Percentiles rank a stretch among this genome's conserved stretches.
Conservation (phyloP, 164 flowering plant genomes). For the Macadamia tetraphylla region DNA sequence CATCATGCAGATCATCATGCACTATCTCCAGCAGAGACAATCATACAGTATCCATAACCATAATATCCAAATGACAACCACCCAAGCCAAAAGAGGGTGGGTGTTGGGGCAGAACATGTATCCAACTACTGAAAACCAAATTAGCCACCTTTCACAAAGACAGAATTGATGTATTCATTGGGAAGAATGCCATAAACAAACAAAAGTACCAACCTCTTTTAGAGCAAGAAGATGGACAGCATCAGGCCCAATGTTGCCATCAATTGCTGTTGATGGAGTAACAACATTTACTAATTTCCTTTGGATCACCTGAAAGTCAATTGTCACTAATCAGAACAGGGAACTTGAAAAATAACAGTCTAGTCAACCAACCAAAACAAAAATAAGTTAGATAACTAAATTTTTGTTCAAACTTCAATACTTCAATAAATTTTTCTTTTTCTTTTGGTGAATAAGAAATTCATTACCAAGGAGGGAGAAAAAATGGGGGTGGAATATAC, state of each 20-base stretch:
- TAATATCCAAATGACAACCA: too few species aligned
- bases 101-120: not conserved
- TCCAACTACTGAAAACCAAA: not conserved
- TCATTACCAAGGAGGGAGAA: too few species aligned
- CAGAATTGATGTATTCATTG: too few species aligned
- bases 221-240: constrained; percentile 92
- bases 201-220: constrained; percentile 60
- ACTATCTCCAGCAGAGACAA: not conserved
- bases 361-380: not conserved
- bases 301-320: constrained; percentile 62
- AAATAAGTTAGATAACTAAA: too few species aligned
- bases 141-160: not conserved
- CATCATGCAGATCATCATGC: too few species aligned
- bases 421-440: too few species aligned
- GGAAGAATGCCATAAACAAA: not conserved
- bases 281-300: constrained; percentile 69
- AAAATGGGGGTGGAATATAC: too few species aligned
- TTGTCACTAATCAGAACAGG: constrained; percentile 2
- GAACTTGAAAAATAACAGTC: not conserved
- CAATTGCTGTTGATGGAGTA: constrained; percentile 70
- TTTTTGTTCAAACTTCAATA: too few species aligned
- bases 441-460: too few species aligned
- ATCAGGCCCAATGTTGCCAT: constrained; percentile 79
- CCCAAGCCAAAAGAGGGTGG: too few species aligned
- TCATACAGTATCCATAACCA: not conserved